These are phyloP conservation scores for Aspergillus wentii DNA, from an alignment of 495 filamentous ascomycete species.

Conservation along the genomic window DNA sequence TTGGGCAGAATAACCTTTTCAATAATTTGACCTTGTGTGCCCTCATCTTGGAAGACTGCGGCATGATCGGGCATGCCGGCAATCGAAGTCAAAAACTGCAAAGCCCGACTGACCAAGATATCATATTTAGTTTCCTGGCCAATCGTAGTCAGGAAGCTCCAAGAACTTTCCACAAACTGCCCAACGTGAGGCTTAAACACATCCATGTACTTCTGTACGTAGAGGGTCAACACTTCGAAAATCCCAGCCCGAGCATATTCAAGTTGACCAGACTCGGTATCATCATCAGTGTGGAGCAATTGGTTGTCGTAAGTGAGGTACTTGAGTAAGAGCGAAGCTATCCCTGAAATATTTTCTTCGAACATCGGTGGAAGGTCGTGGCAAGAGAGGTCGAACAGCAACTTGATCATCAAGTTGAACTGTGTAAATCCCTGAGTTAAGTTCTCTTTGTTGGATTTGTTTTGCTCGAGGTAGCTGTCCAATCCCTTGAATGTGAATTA, in stretches of 20 bases:
- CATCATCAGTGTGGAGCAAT: constrained; percentile 74
- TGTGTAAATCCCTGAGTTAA: constrained; percentile 74
- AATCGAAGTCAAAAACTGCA: constrained; percentile 91
- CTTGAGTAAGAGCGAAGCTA: constrained; percentile 79
- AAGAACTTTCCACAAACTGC: constrained; percentile 81
- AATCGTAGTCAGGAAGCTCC: constrained; percentile 81
- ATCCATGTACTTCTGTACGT: constrained; percentile 89
- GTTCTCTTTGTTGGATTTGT: constrained; percentile 64
- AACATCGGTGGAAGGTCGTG: constrained; percentile 94
- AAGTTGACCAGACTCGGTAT: constrained; percentile 75
- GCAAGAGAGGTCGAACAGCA: constrained; percentile 92
- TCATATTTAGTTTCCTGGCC: constrained; percentile 90
- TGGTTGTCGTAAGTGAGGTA: constrained; percentile 88
- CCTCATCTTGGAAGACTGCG: constrained; percentile 74
- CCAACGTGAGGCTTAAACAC: constrained; percentile 74
- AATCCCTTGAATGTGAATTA: constrained; percentile 51
- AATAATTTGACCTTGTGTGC: constrained; percentile 72
- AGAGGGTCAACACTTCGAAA: constrained; percentile 81
- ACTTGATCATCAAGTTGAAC: constrained; percentile 78
- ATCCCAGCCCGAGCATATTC: constrained; percentile 89
- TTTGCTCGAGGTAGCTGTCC: constrained; percentile 70
- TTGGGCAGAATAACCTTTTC: constrained; percentile 96
- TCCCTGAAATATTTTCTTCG: constrained; percentile 71
- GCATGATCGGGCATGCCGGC: constrained; percentile 73
- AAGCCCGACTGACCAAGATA: constrained; percentile 86